Percentiles rank a stretch among this genome's conserved stretches.
Conservation (phyloP, 2,329 filamentous ascomycete species). For the Ophiostoma triangulosporum region DNA sequence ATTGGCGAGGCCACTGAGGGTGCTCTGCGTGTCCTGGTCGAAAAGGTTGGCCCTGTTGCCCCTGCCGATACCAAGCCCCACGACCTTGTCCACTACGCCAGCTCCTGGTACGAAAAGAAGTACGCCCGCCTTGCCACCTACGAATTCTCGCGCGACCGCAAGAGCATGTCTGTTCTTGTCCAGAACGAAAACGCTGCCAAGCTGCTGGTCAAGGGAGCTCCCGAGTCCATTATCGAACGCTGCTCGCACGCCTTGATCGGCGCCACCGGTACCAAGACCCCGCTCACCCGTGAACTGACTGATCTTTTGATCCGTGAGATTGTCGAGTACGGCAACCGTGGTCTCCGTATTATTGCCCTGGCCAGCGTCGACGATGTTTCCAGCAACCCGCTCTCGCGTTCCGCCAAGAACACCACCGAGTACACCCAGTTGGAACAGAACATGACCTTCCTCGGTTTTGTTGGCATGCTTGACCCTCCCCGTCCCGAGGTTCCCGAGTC, state of each 20-base stretch:
- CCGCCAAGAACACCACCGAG: conserved; percentile 68
- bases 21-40: conserved; percentile 75
- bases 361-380: conserved; percentile 69
- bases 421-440: conserved; percentile 84
- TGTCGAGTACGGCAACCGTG: conserved; percentile 78
- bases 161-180: conserved; percentile 97
- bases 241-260: conserved; percentile 75
- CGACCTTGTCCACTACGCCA: conserved; percentile 66
- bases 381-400: conserved; percentile 53
- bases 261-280: conserved; percentile 60
- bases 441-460: conserved; percentile 85
- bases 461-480: conserved; percentile 94
- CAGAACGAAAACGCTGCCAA: conserved; percentile 54
- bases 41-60: conserved; percentile 84
- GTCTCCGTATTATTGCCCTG: conserved; percentile 87
- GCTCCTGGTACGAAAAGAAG: conserved; percentile 68
- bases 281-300: conserved; percentile 54
- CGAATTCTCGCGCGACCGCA: conserved; percentile 93
- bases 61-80: conserved; percentile 35
- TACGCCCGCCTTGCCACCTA: conserved; percentile 71
- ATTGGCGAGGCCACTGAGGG: conserved; percentile 94
- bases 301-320: conserved; percentile 66
- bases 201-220: conserved; percentile 90
- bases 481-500: conserved; percentile 79
- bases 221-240: conserved; percentile 84